Evolutionary conservation across 257 asterid genomes (phyloP).

Genomic region (Plantago elongata): DNA sequence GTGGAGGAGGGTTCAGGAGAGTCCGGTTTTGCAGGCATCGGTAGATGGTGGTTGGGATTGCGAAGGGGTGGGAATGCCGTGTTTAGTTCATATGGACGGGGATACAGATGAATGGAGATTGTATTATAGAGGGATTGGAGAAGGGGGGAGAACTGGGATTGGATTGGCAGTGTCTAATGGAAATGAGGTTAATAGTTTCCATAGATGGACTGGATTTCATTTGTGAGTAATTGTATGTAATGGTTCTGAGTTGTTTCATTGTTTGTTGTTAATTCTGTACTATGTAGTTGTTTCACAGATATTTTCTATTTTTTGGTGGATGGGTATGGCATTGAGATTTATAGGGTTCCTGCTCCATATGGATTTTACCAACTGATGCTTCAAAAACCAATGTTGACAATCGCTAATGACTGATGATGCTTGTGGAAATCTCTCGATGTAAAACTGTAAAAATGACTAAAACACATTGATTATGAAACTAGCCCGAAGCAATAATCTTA

Average conservation of each 20-base stretch:
- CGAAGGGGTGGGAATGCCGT: slow-evolving; percentile 76
- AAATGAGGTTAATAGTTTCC: slow-evolving; percentile 29
- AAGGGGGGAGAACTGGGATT: slow-evolving; percentile 64
- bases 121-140: slow-evolving; percentile 76
- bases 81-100: slow-evolving; percentile 75
- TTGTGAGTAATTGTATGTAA: slow-evolving; percentile 30
- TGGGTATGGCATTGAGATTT: too few relatives aligned
- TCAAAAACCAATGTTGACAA: too few relatives aligned
- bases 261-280: too few relatives aligned
- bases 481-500: too few relatives aligned
- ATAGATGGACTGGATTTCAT: slow-evolving; percentile 65
- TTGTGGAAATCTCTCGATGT: too few relatives aligned
- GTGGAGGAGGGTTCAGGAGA: slow-evolving; percentile 55
- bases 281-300: too few relatives aligned
- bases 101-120: slow-evolving; percentile 69
- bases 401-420: too few relatives aligned
- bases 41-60: slow-evolving; percentile 69
- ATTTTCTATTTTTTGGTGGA: too few relatives aligned
- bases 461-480: too few relatives aligned
- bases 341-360: too few relatives aligned
- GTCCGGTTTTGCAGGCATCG: slow-evolving; percentile 39
- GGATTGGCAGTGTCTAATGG: slow-evolving; percentile 75
- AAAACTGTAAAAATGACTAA: too few relatives aligned
- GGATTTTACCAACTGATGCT: too few relatives aligned
- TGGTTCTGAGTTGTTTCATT: neutral